Evolutionary conservation across 2,329 filamentous ascomycete species (phyloP).

Genomic region (Aspergillus chevalieri): DNA sequence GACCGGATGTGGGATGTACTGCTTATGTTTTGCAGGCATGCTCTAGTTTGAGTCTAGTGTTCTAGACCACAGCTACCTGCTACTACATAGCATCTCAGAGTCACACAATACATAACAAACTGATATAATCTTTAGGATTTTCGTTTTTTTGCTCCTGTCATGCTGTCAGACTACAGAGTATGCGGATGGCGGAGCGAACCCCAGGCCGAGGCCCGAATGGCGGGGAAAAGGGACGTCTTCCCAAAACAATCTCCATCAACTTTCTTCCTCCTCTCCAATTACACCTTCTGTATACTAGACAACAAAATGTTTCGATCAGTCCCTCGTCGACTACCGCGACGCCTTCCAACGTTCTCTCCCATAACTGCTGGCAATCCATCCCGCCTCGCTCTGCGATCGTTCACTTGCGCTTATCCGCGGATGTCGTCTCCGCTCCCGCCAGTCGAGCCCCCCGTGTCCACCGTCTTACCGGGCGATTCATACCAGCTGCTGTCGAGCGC

Average conservation of each 20-base stretch:
- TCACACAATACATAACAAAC: too few species aligned
- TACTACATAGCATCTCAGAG: too few species aligned
- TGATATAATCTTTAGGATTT: too few species aligned
- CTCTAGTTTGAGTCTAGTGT: too few species aligned
- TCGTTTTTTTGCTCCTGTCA: too few species aligned
- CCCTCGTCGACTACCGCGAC: constrained; percentile 32
- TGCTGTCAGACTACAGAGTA: too few species aligned
- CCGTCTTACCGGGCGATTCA: constrained; percentile 61
- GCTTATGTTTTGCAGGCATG: too few species aligned
- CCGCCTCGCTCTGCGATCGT: constrained; percentile 24
- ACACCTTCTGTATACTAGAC: not conserved
- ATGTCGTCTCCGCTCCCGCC: constrained; percentile 50
- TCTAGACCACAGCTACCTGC: too few species aligned
- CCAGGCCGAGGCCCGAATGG: constrained; percentile 1
- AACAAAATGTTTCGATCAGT: constrained; percentile 30
- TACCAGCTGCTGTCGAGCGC: constrained; percentile 79
- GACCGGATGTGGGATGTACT: too few species aligned
- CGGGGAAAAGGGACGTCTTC: not conserved
- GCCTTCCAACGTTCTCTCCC: constrained; percentile 14
- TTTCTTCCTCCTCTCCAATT: not conserved
- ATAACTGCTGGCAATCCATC: constrained; percentile 16
- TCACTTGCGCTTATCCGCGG: constrained; percentile 35
- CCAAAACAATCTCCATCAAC: not conserved
- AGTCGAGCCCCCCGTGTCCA: constrained; percentile 57
- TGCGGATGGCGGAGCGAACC: not conserved